A percentile compares a stretch with the other conserved stretches of the same genome.
These are phyloP conservation scores for Scleroderma bovista DNA, from an alignment of 768 basidiomycete genomes.

Conservation along the genomic window DNA sequence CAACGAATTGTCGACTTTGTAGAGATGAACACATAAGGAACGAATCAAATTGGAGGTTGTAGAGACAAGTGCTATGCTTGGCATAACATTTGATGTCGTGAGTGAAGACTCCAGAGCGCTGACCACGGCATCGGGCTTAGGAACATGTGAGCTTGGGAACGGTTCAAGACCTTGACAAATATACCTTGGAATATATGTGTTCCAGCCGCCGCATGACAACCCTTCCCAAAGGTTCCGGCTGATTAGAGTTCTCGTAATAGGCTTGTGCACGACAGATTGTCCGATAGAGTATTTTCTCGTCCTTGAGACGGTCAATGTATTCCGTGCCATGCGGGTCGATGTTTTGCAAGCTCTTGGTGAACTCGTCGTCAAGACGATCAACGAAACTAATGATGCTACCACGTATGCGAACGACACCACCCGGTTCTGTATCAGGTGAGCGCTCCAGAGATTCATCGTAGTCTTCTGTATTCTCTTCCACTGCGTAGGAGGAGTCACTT, in stretches of 20 bases:
- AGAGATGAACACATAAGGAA: slow-evolving; percentile 84
- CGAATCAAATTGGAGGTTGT: slow-evolving; percentile 78
- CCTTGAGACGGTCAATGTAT: slow-evolving; percentile 93
- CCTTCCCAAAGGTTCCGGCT: slow-evolving; percentile 74
- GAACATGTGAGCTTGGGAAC: slow-evolving; percentile 7
- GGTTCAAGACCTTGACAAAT: neutral
- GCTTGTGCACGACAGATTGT: slow-evolving; percentile 91
- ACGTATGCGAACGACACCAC: slow-evolving; percentile 78
- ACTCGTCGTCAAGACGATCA: slow-evolving; percentile 96
- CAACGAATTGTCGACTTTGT: slow-evolving; percentile 86
- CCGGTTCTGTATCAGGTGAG: slow-evolving; percentile 61
- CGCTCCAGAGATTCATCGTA: slow-evolving; percentile 91
- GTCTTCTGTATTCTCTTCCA: slow-evolving; percentile 83
- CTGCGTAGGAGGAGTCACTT: slow-evolving; percentile 65
- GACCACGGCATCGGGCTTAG: slow-evolving; percentile 87
- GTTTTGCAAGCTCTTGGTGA: slow-evolving; percentile 94
- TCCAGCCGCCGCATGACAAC: slow-evolving; percentile 94
- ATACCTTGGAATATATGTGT: slow-evolving; percentile 96
- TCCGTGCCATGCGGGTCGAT: slow-evolving; percentile 99
- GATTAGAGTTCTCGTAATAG: slow-evolving; percentile 79
- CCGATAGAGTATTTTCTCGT: slow-evolving; percentile 90
- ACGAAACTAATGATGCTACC: slow-evolving; percentile 96
- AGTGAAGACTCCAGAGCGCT: slow-evolving; percentile 79
- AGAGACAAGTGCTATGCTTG: slow-evolving; percentile 53
- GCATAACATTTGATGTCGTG: slow-evolving; percentile 51